Conservation (phyloP, 2,329 filamentous ascomycete species). For the Macroventuria anomochaeta region DNA sequence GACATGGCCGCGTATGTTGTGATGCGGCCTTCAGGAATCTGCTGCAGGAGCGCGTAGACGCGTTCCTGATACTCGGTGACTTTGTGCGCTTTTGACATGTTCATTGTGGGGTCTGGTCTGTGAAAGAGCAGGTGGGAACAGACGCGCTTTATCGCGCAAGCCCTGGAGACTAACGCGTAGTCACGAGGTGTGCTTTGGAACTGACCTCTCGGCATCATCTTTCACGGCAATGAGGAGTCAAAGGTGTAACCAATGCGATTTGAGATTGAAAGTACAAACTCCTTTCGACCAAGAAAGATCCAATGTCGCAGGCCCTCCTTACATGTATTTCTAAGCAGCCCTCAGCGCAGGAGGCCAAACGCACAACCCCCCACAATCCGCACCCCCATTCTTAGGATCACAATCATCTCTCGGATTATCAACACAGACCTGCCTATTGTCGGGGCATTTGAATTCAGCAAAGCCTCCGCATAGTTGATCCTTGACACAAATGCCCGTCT, state of each 20-base stretch:
- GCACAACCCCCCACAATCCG: constrained; percentile 55
- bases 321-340: not conserved
- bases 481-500: constrained; percentile 44
- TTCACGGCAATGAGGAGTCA: not conserved
- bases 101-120: not conserved
- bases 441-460: constrained; percentile 44
- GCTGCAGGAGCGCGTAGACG: constrained; percentile 75
- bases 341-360: constrained; percentile 28
- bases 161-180: constrained; percentile 29
- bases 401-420: constrained; percentile 55
- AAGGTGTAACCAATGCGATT: not conserved
- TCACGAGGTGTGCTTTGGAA: constrained; percentile 45
- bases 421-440: constrained; percentile 45
- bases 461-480: constrained; percentile 52
- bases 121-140: not conserved
- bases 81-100: constrained; percentile 33
- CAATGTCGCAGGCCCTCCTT: too few species aligned
- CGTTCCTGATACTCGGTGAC: constrained; percentile 49
- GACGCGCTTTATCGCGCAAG: constrained; percentile 16
- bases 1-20: constrained; percentile 81
- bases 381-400: constrained; percentile 47
- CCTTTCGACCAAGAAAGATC: too few species aligned
- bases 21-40: constrained; percentile 76
- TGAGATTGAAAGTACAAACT: not conserved
- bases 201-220: constrained; percentile 31